These are phyloP conservation scores for Physcomitrellopsis africana DNA, from an alignment of 225 moss, liverwort and hornwort species.

Conservation along the genomic window DNA sequence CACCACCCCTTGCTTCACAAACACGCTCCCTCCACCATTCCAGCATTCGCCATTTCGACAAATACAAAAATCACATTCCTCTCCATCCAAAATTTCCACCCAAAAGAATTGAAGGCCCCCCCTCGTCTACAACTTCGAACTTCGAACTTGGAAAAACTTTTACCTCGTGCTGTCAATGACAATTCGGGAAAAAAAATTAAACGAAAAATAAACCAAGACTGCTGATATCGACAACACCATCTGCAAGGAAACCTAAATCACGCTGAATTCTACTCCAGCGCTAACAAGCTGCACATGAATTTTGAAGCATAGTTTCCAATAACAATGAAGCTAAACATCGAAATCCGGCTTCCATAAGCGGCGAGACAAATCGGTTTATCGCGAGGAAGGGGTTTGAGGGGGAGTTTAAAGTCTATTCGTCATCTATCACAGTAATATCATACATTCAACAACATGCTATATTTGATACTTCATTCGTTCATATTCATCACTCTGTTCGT, in stretches of 20 bases:
- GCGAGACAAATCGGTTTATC: no score
- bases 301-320: no score
- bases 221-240: background rate
- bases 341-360: no score
- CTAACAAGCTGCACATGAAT: no score
- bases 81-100: background rate
- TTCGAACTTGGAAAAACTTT: background rate
- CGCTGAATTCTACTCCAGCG: no score
- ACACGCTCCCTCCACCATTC: background rate
- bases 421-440: no score
- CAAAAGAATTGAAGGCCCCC: background rate
- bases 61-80: background rate
- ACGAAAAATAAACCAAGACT: background rate
- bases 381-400: no score
- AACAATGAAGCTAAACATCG: no score
- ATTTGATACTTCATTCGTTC: no score
- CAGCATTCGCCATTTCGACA: background rate
- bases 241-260: background rate
- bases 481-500: no score
- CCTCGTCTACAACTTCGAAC: background rate
- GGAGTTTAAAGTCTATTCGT: no score
- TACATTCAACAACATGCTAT: no score
- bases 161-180: background rate
- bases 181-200: background rate
- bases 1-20: background rate